Conservation (phyloP, 2,329 filamentous ascomycete genomes). For the Nemania bipapillata region DNA sequence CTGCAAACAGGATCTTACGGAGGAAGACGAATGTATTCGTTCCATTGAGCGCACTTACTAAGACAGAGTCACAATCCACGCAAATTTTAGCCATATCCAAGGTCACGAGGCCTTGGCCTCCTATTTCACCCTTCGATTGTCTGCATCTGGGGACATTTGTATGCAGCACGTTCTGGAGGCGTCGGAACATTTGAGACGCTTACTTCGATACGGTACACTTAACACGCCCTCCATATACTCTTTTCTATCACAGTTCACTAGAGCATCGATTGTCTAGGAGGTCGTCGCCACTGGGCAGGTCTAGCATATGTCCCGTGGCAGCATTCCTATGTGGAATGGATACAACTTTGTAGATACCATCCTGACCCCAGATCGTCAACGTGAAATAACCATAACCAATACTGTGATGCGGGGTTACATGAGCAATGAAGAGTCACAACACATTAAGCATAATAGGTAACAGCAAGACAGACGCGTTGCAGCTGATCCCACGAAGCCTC, state of each 20-base stretch:
- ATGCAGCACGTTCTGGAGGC: background rate
- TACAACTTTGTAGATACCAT: background rate
- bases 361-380: background rate
- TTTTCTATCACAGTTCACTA: background rate
- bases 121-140: background rate
- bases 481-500: background rate
- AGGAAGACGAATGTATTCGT: background rate
- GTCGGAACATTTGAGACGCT: background rate
- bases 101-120: background rate
- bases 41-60: background rate
- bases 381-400: background rate
- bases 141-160: background rate
- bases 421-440: background rate
- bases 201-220: background rate
- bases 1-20: background rate
- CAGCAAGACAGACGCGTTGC: slow-evolving; percentile 2
- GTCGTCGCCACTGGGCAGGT: background rate
- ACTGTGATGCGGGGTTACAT: background rate
- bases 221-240: background rate
- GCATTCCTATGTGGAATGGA: background rate
- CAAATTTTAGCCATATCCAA: background rate
- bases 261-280: background rate
- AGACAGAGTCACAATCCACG: background rate
- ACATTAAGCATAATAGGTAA: background rate
- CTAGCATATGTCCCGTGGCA: background rate